Percentiles rank a stretch among this genome's conserved stretches.
Conservation (phyloP, 305 asterid species). For the Fraxinus platypoda region DNA sequence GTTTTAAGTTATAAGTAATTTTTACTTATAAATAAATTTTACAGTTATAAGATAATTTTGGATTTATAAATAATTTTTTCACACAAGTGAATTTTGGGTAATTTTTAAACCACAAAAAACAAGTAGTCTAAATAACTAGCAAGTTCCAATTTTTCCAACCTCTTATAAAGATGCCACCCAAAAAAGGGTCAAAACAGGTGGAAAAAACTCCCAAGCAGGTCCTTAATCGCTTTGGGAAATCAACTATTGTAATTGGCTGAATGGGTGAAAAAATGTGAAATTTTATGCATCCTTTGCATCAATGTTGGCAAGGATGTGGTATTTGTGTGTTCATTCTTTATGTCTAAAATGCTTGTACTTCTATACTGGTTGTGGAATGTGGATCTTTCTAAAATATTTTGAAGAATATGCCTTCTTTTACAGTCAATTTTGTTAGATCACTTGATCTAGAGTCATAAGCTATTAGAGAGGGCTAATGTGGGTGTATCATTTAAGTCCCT, state of each 20-base stretch:
- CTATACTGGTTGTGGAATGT: not conserved
- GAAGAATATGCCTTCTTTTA: not conserved
- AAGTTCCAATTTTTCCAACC: not conserved
- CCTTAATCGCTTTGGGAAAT: not conserved
- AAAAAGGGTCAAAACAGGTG: not conserved
- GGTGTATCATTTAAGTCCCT: not conserved
- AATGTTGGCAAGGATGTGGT: not conserved
- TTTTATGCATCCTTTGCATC: not conserved
- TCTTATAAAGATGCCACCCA: not conserved
- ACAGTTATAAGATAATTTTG: too few species aligned
- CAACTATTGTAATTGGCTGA: not conserved
- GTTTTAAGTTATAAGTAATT: too few species aligned
- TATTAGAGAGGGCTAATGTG: not conserved
- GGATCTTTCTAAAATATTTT: not conserved
- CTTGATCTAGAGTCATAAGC: not conserved
- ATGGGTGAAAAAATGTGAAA: not conserved
- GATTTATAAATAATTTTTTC: too few species aligned
- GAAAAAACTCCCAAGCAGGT: not conserved
- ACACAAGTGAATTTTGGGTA: not conserved
- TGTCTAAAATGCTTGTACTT: not conserved
- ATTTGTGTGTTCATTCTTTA: not conserved
- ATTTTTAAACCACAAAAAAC: not conserved
- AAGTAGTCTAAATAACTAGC: not conserved
- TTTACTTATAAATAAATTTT: too few species aligned
- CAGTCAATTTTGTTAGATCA: not conserved